A percentile compares a stretch with the other conserved stretches of the same genome.
Evolutionary conservation across 176 grass and related monocot genomes (phyloP).

Genomic region (Oryza officinalis): DNA sequence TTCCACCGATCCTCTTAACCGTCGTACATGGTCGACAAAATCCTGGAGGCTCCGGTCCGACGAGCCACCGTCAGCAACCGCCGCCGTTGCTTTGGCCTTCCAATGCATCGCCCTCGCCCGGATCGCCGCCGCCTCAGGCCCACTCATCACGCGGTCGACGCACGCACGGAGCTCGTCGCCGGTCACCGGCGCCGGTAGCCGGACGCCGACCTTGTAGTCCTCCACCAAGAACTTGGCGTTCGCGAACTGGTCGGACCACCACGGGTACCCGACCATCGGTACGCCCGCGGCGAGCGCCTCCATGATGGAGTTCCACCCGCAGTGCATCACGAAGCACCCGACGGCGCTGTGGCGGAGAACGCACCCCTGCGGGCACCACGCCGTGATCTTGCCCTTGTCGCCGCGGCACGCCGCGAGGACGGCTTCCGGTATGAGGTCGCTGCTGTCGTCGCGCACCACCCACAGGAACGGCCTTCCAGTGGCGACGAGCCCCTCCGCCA

Average conservation of each 20-base stretch:
- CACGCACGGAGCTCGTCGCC: constrained; percentile 8
- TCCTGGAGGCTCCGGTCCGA: constrained; percentile 39
- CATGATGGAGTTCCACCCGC: constrained; percentile 73
- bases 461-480: constrained; percentile 50
- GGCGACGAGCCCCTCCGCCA: constrained; percentile 37
- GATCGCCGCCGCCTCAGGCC: constrained; percentile 1
- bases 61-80: constrained; percentile 32
- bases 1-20: not conserved
- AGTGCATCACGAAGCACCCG: constrained; percentile 67
- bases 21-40: constrained; percentile 38
- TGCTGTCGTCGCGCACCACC: constrained; percentile 49
- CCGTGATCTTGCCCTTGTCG: not conserved
- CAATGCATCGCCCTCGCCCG: constrained; percentile 16
- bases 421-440: not conserved
- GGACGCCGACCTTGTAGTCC: constrained; percentile 45
- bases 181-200: constrained; percentile 37
- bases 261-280: constrained; percentile 57
- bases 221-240: constrained; percentile 56
- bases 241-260: constrained; percentile 61
- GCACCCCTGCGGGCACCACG: constrained; percentile 55
- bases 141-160: constrained; percentile 48
- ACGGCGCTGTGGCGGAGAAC: constrained; percentile 52
- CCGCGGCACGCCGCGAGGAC: not conserved
- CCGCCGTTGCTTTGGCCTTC: constrained; percentile 7
- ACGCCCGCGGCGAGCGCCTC: constrained; percentile 55